Evolutionary conservation across 129 eudicot genomes (phyloP), one percentile per base, ranked within the genome.

Genomic region (Deinandra increscens): DNA sequence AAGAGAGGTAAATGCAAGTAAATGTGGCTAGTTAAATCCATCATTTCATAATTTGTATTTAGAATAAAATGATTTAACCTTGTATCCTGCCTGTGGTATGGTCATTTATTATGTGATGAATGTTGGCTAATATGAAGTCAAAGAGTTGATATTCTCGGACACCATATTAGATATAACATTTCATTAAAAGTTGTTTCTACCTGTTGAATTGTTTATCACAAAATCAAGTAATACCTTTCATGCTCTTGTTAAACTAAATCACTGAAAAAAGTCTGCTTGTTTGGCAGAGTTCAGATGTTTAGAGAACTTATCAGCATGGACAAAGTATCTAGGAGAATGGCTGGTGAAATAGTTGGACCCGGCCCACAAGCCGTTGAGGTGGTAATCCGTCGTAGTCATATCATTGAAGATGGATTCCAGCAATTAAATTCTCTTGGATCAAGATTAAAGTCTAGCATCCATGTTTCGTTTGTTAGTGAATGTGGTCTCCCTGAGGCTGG

Each of bases 401-500:
- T 92, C 37, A 80, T 89, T 69, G 98, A 92, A 78, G 98, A 93
- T 73, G 98, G 98, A 60, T 84, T 84, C 77, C 95, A 75, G 58
- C 98, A 93, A 80, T 70, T 93, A 48, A 93, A 93, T 78, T 62
- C 86, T 17, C 89, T 93, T 34, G 96, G 98, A 34, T 79, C 96
- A 42, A 89, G 84, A 80, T 69, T 93, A 73, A 93, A 89, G 80
- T 89, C 96, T 55, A 82, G 81, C 71, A 93, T 93, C 72, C 92
- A 93, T 76, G 98, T 93, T 53, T 93, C 97, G n/a, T 93, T 93
- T 83, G 96, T 93, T 66, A 87, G 96, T 85, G 98, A 93, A 81
- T 82, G 86, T 70, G 98, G 98, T 78, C 95, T 93, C 75, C 95
- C 96, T 34, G 98, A 93, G 78, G 98, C 96, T 81, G 98, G 98